phyloP scores from a whole-genome alignment of 169 alveolate genomes.

The Blepharisma undulans region DNA sequence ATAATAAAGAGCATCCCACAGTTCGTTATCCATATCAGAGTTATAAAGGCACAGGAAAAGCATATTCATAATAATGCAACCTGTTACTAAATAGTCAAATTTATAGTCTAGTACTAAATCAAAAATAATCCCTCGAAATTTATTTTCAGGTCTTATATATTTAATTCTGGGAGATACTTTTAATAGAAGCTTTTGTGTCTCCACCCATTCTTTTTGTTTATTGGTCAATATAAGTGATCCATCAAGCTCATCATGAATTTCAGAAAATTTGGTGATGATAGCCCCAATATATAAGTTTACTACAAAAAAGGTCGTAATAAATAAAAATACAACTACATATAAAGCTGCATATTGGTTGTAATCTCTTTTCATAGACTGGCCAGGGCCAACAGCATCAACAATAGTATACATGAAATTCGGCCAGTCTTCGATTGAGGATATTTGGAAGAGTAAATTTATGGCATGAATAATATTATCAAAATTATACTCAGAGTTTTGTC shows the following conservation, averaged over 20 bases:
- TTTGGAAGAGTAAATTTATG: conserved; percentile 74
- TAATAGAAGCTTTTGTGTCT: conserved; percentile 65
- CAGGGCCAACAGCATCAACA: conserved; percentile 61
- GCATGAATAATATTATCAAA: conserved; percentile 79
- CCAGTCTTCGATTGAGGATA: conserved; percentile 85
- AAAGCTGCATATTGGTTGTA: conserved; percentile 57
- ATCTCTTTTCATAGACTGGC: conserved; percentile 52
- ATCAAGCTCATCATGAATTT: conserved; percentile 64
- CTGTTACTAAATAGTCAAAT: conserved; percentile 63
- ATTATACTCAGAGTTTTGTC: conserved; percentile 58
- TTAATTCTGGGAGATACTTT: conserved; percentile 61
- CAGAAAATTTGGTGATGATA: conserved; percentile 69
- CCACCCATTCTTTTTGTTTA: conserved; percentile 77
- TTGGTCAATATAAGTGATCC: conserved; percentile 71
- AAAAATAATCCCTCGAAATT: conserved; percentile 39
- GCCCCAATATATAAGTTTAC: conserved; percentile 84
- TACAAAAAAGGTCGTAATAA: conserved; percentile 76
- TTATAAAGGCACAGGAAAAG: conserved; percentile 68
- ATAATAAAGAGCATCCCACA: conserved; percentile 46
- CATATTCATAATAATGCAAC: conserved; percentile 69
- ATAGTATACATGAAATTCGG: conserved; percentile 67
- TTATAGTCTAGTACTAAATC: conserved; percentile 52
- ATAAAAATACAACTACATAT: conserved; percentile 73
- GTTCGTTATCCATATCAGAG: conserved; percentile 55
- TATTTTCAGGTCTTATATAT: conserved; percentile 60